These are phyloP conservation scores for Penicillium malachiteum DNA, from an alignment of 495 filamentous ascomycete genomes.

Conservation along the genomic window DNA sequence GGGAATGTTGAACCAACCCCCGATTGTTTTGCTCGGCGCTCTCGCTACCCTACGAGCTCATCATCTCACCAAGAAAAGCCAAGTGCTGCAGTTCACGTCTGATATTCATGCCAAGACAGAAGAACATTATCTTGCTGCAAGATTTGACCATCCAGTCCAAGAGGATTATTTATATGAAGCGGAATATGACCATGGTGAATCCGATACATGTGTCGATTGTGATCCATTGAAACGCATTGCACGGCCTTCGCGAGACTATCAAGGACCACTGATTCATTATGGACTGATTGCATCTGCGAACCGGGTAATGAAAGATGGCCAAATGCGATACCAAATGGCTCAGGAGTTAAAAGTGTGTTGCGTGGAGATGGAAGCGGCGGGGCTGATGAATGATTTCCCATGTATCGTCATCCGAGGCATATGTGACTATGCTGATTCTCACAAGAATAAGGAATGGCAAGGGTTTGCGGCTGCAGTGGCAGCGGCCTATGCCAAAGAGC, in stretches of 20 bases:
- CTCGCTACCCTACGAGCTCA: too few relatives aligned
- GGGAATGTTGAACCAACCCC: too few relatives aligned
- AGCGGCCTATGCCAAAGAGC: too few relatives aligned
- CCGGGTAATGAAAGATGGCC: conserved; percentile 22
- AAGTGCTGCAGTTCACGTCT: conserved; percentile 10
- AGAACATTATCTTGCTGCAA: conserved; percentile 9
- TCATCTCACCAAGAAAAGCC: conserved; percentile 14
- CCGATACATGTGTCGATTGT: too few relatives aligned
- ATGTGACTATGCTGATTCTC: conserved; percentile 43
- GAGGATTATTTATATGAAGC: conserved; percentile 29
- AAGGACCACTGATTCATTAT: conserved; percentile 25
- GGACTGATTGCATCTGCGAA: conserved; percentile 30
- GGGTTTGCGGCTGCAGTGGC: too few relatives aligned
- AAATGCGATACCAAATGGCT: conserved; percentile 20
- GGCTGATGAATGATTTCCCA: conserved; percentile 38
- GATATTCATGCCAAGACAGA: conserved; percentile 8
- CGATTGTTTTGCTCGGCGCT: too few relatives aligned
- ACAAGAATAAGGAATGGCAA: too few relatives aligned
- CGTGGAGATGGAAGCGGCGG: conserved; percentile 49
- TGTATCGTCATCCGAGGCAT: conserved; percentile 42
- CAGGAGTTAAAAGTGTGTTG: conserved; percentile 18
- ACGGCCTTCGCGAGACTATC: conserved; percentile 14
- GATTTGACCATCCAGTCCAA: conserved; percentile 10
- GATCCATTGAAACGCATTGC: conserved; percentile 5
- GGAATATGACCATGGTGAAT: conserved; percentile 26